phyloP scores from a whole-genome alignment of 345 rosid species.

The Brassica rapa region DNA sequence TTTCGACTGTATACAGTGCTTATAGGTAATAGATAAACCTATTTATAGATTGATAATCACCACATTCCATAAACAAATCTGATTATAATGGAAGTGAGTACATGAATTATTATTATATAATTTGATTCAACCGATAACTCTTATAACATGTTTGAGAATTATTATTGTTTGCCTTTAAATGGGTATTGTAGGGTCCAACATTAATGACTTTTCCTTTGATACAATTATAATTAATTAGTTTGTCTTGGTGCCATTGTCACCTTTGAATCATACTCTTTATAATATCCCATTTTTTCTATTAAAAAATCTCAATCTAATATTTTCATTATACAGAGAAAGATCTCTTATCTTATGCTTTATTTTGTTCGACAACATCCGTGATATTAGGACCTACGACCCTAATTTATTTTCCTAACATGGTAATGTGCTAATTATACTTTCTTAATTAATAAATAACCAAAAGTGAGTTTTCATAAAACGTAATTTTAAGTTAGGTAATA shows the following conservation, averaged over 20 bases:
- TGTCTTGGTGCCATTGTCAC: not conserved
- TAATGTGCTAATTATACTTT: not conserved
- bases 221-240: not conserved
- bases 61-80: not conserved
- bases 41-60: not conserved
- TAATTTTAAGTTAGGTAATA: not conserved
- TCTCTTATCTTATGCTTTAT: not conserved
- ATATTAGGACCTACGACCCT: not conserved
- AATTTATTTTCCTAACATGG: not conserved
- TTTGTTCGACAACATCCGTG: not conserved
- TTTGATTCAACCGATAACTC: not conserved
- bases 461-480: not conserved
- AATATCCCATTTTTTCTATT: not conserved
- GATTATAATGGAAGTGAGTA: not conserved
- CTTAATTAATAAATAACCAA: not conserved
- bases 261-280: not conserved
- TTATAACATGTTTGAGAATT: not conserved
- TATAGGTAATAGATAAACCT: not conserved
- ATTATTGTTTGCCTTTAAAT: not conserved
- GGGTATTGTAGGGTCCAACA: not conserved
- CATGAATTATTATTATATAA: not conserved
- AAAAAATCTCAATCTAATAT: not conserved
- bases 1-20: not conserved
- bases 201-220: not conserved
- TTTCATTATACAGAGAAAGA: not conserved